Base-by-base conservation (phyloP, 306 rosid genomes). In the Comarum palustre region DNA sequence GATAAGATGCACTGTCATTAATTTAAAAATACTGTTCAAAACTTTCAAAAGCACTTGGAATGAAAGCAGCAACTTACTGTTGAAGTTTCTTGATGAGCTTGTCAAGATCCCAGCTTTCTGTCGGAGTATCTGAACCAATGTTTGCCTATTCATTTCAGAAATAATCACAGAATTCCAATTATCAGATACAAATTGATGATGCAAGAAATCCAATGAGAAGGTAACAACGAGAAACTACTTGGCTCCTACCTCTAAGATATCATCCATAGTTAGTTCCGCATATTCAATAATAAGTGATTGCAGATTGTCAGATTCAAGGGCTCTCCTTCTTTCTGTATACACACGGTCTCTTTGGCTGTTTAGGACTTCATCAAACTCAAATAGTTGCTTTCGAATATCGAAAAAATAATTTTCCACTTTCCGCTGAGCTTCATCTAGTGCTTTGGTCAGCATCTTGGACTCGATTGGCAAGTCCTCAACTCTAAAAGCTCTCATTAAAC, bases 201-300 rank as follows among this genome's bases (percentile, higher is more conserved):
- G 27, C 66, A 20, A 32, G 45, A 58, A 2, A 36, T 22, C 52
- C 38, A 32, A 25, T 2, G 66, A 65, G 14, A 61, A 50, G 17
- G 46, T 45, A 63, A 27, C 41, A 45, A 70, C 7, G 39, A 70
- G 65, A 57, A 20, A 36, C 74, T 74, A 29, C 48, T 70, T 59
- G 22, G 43, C 66, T 22, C 74, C 50, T 76, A 85, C 99, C 89
- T 89, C 88, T 82, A 91, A 78, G 80, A 91, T 91, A 82, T 91
- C 98, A 88, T 94, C 92, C 90, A 94, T 89, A 64, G 98, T 94
- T 81, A 94, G 76, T 74, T 94, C 98, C 78, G 98, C 98, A 85
- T 91, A 94, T 79, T 94, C 98, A 73, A 91, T 75, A 59, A 94
- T 82, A 80, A 94, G 96, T 64, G 96, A 81, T 77, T 88, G 95